These are phyloP conservation scores for Solanum boliviense DNA, from an alignment of 257 asterid species.

Conservation along the genomic window DNA sequence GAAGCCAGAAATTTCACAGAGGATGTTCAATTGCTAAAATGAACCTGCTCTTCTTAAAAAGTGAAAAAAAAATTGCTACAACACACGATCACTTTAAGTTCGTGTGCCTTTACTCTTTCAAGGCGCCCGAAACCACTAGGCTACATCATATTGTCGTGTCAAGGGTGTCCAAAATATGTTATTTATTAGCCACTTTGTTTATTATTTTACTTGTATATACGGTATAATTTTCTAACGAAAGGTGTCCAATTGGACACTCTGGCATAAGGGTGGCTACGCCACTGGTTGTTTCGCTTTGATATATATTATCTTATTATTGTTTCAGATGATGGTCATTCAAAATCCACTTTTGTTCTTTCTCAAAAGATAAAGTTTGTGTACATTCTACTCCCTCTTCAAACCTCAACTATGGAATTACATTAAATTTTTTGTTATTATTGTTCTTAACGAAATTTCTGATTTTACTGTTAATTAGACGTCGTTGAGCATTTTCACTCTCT, in stretches of 20 bases:
- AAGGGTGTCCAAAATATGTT: too few relatives aligned
- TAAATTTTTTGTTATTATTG: neutral
- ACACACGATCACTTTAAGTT: too few relatives aligned
- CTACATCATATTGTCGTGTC: too few relatives aligned
- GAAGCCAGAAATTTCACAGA: neutral
- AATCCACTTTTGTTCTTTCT: neutral
- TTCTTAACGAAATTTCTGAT: too few relatives aligned
- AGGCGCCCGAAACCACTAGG: too few relatives aligned
- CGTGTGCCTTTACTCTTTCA: too few relatives aligned
- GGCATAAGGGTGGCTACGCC: neutral
- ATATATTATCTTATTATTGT: neutral
- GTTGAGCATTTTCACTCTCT: neutral
- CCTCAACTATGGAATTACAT: neutral
- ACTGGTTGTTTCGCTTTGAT: neutral
- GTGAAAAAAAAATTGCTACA: too few relatives aligned
- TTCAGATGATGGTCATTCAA: too few relatives aligned
- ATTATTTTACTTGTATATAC: too few relatives aligned
- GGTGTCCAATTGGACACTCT: too few relatives aligned
- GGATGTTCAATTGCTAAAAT: too few relatives aligned
- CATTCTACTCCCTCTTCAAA: neutral
- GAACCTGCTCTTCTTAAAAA: neutral
- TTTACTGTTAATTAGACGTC: neutral
- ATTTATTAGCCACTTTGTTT: neutral
- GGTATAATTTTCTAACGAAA: too few relatives aligned
- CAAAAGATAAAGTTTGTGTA: neutral